A percentile compares a stretch with the other conserved stretches of the same genome.
These are phyloP conservation scores for Ulota crispa DNA, from an alignment of 225 moss, liverwort and hornwort genomes.

Conservation along the genomic window DNA sequence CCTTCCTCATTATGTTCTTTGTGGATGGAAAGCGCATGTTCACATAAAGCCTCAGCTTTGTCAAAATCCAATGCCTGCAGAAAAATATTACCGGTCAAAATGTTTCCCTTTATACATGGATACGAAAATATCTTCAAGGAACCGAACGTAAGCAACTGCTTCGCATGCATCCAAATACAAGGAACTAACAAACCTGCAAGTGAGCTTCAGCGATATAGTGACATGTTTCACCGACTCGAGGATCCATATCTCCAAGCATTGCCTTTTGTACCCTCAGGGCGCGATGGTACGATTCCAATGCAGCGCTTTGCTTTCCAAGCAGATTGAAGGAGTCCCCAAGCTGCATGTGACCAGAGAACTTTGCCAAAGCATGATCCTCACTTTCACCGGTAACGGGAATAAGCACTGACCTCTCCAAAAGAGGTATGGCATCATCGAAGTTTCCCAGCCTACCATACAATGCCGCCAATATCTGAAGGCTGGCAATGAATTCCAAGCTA, in stretches of 20 bases:
- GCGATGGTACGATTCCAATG: slow-evolving; percentile 72
- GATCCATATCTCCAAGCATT: slow-evolving; percentile 88
- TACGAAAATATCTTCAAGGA: not conserved
- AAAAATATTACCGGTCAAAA: not conserved
- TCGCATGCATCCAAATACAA: not conserved
- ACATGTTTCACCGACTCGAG: slow-evolving; percentile 94
- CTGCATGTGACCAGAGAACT: slow-evolving; percentile 95
- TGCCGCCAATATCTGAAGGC: slow-evolving; percentile 91
- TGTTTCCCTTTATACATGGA: not conserved
- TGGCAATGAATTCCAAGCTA: slow-evolving; percentile 86
- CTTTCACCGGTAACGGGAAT: slow-evolving; percentile 74
- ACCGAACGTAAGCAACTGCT: not conserved
- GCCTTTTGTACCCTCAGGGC: slow-evolving; percentile 86
- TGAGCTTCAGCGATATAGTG: slow-evolving; percentile 98
- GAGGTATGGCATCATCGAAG: slow-evolving; percentile 73
- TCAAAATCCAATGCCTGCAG: slow-evolving; percentile 93
- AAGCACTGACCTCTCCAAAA: slow-evolving; percentile 72
- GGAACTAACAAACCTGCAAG: slow-evolving; percentile 66
- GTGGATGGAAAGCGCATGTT: slow-evolving; percentile 83
- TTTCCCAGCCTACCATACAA: slow-evolving; percentile 86
- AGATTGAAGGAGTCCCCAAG: slow-evolving; percentile 89
- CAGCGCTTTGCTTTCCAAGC: slow-evolving; percentile 85
- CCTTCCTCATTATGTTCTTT: slow-evolving; percentile 64
- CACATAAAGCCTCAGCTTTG: slow-evolving; percentile 83
- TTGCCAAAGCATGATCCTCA: slow-evolving; percentile 84